A percentile compares a stretch with the other conserved stretches of the same genome.
These are phyloP conservation scores for Aaosphaeria arxii DNA, from an alignment of 2,329 filamentous ascomycete genomes.

Conservation along the genomic window DNA sequence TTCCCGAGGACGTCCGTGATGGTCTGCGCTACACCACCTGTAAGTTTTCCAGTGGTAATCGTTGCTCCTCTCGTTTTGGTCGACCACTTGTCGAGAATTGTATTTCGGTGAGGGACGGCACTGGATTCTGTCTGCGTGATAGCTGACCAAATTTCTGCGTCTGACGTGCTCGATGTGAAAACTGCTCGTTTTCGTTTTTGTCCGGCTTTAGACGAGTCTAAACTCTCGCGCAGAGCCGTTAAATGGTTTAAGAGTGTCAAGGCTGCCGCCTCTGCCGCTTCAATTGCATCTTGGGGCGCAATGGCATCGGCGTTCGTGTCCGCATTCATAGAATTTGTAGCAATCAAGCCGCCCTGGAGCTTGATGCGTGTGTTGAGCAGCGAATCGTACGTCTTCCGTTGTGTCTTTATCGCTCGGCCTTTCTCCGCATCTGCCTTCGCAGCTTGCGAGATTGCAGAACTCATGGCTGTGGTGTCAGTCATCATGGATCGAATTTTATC, in stretches of 20 bases:
- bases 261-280: slow-evolving; percentile 81
- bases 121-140: slow-evolving; percentile 65
- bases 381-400: slow-evolving; percentile 82
- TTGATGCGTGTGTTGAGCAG: slow-evolving; percentile 89
- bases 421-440: slow-evolving; percentile 78
- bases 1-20: slow-evolving; percentile 67
- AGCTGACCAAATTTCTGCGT: slow-evolving; percentile 67
- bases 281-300: slow-evolving; percentile 51
- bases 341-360: slow-evolving; percentile 84
- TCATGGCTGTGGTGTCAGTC: slow-evolving; percentile 62
- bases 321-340: slow-evolving; percentile 63
- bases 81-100: slow-evolving; percentile 87
- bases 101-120: slow-evolving; percentile 61
- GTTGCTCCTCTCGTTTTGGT: slow-evolving; percentile 67
- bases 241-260: slow-evolving; percentile 81
- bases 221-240: slow-evolving; percentile 63
- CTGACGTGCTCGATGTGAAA: slow-evolving; percentile 54
- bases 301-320: slow-evolving; percentile 30
- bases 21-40: slow-evolving; percentile 57
- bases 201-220: slow-evolving; percentile 53
- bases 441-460: slow-evolving; percentile 63
- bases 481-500: slow-evolving; percentile 66
- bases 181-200: slow-evolving; percentile 57
- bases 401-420: slow-evolving; percentile 79
- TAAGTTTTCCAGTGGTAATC: slow-evolving; percentile 53